These are phyloP conservation scores for Anisodus tanguticus DNA, from an alignment of 257 asterid species.

Conservation along the genomic window DNA sequence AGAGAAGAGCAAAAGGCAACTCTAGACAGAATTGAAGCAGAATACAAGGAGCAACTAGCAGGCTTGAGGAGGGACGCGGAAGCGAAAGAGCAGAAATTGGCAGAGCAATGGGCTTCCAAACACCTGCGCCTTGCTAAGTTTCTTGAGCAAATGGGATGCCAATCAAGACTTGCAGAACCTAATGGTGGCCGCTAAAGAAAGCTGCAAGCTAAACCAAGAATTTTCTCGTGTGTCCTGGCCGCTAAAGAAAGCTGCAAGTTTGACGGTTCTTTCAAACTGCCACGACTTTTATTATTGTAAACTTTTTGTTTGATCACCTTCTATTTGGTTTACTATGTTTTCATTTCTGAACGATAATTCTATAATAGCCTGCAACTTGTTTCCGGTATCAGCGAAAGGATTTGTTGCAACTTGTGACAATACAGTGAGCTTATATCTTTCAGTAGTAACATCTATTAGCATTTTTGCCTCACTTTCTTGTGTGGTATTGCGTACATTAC, in stretches of 20 bases:
- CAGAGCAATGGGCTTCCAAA: slow-evolving; percentile 89
- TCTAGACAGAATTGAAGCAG: slow-evolving; percentile 75
- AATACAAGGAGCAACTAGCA: slow-evolving; percentile 74
- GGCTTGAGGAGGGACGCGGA: slow-evolving; percentile 90
- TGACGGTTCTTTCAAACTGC: neutral
- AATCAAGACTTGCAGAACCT: slow-evolving; percentile 45
- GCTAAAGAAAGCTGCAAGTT: no score
- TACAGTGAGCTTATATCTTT: neutral
- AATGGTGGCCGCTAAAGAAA: slow-evolving; percentile 37
- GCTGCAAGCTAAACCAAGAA: neutral
- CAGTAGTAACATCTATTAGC: neutral
- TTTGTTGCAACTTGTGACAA: neutral
- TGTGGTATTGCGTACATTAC: neutral
- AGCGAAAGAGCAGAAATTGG: slow-evolving; percentile 82
- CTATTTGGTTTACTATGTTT: slow-evolving; percentile 6
- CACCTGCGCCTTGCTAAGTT: slow-evolving; percentile 65
- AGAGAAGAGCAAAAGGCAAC: slow-evolving; percentile 73
- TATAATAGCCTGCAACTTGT: neutral
- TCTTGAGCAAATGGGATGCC: slow-evolving; percentile 75
- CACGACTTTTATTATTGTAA: neutral
- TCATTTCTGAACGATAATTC: neutral
- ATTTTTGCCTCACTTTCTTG: neutral
- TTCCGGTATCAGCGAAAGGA: neutral
- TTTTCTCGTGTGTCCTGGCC: neutral
- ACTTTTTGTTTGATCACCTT: slow-evolving; percentile 11